Percentiles rank a stretch among this genome's conserved stretches.
Conservation (phyloP, 2,329 filamentous ascomycete genomes). For the Pezicula radicicola region DNA sequence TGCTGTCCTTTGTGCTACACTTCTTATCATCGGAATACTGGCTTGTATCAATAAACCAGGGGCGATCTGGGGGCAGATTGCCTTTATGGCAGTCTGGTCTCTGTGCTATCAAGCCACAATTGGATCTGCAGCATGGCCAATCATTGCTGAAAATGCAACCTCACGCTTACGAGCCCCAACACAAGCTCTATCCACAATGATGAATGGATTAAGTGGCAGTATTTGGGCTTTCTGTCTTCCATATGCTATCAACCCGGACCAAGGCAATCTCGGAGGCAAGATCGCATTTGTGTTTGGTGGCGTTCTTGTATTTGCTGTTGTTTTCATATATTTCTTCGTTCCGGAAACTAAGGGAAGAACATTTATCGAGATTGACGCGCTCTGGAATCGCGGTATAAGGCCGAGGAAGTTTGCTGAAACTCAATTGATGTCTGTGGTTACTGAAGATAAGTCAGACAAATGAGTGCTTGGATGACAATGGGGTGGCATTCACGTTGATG, state of each 20-base stretch:
- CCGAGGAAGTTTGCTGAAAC: not conserved
- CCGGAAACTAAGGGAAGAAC: slow-evolving; percentile 20
- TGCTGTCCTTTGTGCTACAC: not conserved
- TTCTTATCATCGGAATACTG: slow-evolving; percentile 8
- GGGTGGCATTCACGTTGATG: too few species aligned
- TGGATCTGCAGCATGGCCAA: slow-evolving; percentile 35
- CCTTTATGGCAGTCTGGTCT: slow-evolving; percentile 5
- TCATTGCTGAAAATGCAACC: slow-evolving; percentile 39
- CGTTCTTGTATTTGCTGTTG: slow-evolving; percentile 6
- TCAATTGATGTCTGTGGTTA: not conserved
- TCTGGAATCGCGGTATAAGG: not conserved
- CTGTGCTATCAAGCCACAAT: slow-evolving; percentile 9
- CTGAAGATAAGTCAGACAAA: not conserved
- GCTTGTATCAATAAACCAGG: not conserved
- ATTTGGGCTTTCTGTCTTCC: slow-evolving; percentile 6
- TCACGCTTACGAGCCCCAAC: slow-evolving; percentile 31
- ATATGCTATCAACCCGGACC: slow-evolving; percentile 1
- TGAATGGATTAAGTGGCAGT: slow-evolving; percentile 3
- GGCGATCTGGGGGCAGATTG: slow-evolving; percentile 7
- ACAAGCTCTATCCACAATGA: slow-evolving; percentile 4
- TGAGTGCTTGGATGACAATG: not conserved
- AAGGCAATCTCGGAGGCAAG: slow-evolving; percentile 1
- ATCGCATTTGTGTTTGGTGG: slow-evolving; percentile 15
- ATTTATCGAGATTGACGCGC: slow-evolving; percentile 19
- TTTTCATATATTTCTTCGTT: slow-evolving; percentile 19